Evolutionary conservation across 768 basidiomycete genomes (phyloP), one percentile per base, ranked within the genome.

Genomic region (Trametes punicea): DNA sequence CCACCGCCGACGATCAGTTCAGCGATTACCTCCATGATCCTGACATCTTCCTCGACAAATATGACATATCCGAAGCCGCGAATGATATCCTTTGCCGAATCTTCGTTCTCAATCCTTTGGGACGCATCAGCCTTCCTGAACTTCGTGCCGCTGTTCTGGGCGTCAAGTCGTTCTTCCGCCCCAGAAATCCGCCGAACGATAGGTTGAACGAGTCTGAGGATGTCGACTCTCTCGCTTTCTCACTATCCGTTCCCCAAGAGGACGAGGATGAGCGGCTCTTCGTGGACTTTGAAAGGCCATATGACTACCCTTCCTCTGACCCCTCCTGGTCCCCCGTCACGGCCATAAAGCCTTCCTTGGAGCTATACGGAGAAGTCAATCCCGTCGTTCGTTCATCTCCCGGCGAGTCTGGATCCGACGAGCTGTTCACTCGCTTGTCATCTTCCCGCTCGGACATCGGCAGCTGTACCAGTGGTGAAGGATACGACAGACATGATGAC

Each of bases 31-130:
- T 80, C 44, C 70, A 78, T 64, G 70, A 73, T 26, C 68, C 76
- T 56, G 78, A 77, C 66, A 93, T 94, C 74, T 70, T 83, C 20
- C 73, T 74, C 41, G 46, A 59, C 27, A 76, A 77, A 65, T 72
- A 83, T 7, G 78, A 78, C 41, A 76, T 84, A 67, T 81, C 81
- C 10, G 59, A 67, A 20, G 70, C 69, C 39, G 73, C 75, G 53
- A 75, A 80, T 67, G 67, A 69, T 18, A 71, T 82, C 53, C 73
- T 84, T 56, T 73, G 73, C 47, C 70, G 69, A 26, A 73, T 92
- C 55, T 91, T 94, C 72, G 70, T 73, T n/a, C 69, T 85, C 45
- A 81, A 90, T 65, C 86, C 89, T 4, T 55, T 72, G 4, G 65
- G 68, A 21, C 85, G 91, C 26, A 82, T 86, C 50, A 74, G 79